phyloP scores from a whole-genome alignment of 306 rosid genomes.

The Canavalia gladiata region DNA sequence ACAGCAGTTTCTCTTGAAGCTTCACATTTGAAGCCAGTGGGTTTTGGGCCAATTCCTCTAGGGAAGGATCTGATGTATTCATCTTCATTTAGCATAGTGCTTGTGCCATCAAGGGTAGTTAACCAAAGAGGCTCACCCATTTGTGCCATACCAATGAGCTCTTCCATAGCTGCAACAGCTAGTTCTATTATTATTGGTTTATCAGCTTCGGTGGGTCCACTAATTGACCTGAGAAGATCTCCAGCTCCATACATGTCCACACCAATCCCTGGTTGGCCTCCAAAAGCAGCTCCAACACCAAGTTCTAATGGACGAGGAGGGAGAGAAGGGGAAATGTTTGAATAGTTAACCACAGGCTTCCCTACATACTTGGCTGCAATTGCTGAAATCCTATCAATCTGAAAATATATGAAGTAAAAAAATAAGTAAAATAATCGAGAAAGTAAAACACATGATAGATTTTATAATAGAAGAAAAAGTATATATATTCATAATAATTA shows the following conservation, averaged over 20 bases:
- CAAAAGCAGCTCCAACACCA: slow-evolving; percentile 70
- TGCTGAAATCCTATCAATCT: slow-evolving; percentile 92
- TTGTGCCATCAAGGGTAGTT: slow-evolving; percentile 70
- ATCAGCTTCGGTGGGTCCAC: slow-evolving; percentile 77
- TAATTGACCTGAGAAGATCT: slow-evolving; percentile 77
- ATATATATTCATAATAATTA: no score
- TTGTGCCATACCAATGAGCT: slow-evolving; percentile 86
- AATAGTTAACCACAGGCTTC: slow-evolving; percentile 85
- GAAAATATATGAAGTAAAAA: slow-evolving; percentile 19
- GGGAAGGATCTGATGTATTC: slow-evolving; percentile 87
- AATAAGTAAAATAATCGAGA: no score
- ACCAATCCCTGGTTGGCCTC: slow-evolving; percentile 63
- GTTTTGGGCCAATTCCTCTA: slow-evolving; percentile 81
- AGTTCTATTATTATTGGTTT: slow-evolving; percentile 93
- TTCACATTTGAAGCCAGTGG: slow-evolving; percentile 75
- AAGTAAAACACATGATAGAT: no score
- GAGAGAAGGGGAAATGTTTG: slow-evolving; percentile 72
- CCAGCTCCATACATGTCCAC: slow-evolving; percentile 76
- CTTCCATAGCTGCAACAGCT: slow-evolving; percentile 97
- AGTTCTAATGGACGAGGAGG: slow-evolving; percentile 77
- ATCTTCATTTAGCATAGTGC: slow-evolving; percentile 73
- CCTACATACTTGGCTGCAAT: slow-evolving; percentile 97
- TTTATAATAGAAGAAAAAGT: no score
- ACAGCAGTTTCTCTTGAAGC: slow-evolving; percentile 85
- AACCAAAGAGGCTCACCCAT: slow-evolving; percentile 93